phyloP scores from a whole-genome alignment of 106 monocot species.

The Posidonia australis region DNA sequence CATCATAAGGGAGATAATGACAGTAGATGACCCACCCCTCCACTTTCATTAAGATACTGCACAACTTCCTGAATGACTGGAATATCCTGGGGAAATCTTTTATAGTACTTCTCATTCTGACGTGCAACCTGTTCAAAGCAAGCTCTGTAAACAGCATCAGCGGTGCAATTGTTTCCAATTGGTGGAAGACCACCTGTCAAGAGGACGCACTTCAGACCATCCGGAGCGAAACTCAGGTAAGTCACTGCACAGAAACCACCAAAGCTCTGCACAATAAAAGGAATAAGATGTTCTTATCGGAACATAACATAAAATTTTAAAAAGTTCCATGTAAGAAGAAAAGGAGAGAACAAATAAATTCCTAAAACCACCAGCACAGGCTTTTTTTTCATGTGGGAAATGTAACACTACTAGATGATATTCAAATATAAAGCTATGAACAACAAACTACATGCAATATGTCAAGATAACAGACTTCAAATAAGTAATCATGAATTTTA shows the following conservation, averaged over 20 bases:
- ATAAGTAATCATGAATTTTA: too few species aligned
- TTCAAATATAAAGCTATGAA: too few species aligned
- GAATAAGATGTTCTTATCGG: background rate
- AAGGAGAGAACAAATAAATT: background rate
- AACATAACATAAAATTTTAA: background rate
- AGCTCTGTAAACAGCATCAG: slow-evolving; percentile 74
- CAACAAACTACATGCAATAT: too few species aligned
- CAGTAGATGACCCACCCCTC: slow-evolving; percentile 49
- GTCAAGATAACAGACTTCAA: too few species aligned
- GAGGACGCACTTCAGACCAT: slow-evolving; percentile 74
- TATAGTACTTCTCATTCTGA: slow-evolving; percentile 97
- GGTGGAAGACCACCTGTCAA: slow-evolving; percentile 96
- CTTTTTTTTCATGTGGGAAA: too few species aligned
- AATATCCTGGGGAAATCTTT: slow-evolving; percentile 81
- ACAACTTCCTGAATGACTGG: slow-evolving; percentile 55
- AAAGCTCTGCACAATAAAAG: slow-evolving; percentile 54
- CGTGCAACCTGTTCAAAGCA: slow-evolving; percentile 75
- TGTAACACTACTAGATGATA: too few species aligned
- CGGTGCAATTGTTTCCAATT: slow-evolving; percentile 67
- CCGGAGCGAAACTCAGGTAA: slow-evolving; percentile 95
- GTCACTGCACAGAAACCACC: slow-evolving; percentile 97
- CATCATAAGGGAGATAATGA: background rate
- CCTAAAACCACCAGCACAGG: background rate
- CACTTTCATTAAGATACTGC: slow-evolving; percentile 45
- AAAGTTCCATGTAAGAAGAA: background rate